phyloP scores from a whole-genome alignment of 2,329 filamentous ascomycete genomes.

The Stromatinia cepivora region DNA sequence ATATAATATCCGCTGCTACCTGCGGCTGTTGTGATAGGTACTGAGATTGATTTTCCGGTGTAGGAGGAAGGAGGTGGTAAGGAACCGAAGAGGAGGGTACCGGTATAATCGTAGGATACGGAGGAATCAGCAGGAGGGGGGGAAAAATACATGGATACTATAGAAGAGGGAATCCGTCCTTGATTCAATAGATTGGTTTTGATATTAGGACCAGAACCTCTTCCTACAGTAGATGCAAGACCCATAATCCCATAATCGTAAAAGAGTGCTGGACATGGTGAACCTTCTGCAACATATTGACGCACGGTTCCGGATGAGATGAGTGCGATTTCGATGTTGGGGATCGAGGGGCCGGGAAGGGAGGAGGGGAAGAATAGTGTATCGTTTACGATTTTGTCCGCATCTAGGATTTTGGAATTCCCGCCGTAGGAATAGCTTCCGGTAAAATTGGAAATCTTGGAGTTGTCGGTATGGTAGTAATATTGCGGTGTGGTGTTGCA shows the following conservation, averaged over 20 bases:
- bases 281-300: background rate
- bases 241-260: slow-evolving; percentile 12
- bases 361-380: background rate
- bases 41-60: background rate
- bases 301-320: background rate
- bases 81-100: background rate
- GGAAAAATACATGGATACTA: slow-evolving; percentile 4
- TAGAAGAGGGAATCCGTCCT: background rate
- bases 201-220: background rate
- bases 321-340: slow-evolving; percentile 12
- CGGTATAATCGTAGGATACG: background rate
- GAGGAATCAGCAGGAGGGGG: background rate
- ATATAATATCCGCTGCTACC: background rate
- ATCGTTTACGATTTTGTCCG: background rate
- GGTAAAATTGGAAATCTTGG: background rate
- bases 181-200: background rate
- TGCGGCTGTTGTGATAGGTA: background rate
- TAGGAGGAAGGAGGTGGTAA: background rate
- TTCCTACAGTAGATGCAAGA: background rate
- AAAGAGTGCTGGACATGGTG: background rate
- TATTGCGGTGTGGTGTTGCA: slow-evolving; percentile 5
- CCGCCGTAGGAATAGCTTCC: slow-evolving; percentile 1
- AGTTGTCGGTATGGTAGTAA: background rate
- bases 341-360: background rate
- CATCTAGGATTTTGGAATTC: slow-evolving; percentile 11